Evolutionary conservation across 2,329 filamentous ascomycete species (phyloP).

Genomic region (Chaetomium sp.): DNA sequence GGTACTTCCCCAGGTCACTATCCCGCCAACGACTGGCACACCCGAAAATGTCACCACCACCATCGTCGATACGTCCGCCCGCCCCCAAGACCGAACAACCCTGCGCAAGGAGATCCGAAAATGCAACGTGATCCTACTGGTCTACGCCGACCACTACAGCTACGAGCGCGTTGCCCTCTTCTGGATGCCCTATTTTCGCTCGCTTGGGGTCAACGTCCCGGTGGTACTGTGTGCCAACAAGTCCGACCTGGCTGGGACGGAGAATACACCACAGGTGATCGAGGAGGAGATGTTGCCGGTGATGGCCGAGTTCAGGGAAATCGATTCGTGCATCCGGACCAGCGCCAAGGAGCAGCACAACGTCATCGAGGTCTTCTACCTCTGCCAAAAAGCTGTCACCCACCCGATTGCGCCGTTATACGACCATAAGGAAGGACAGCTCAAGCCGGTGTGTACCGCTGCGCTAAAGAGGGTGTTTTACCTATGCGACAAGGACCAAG

Average conservation of each 20-base stretch:
- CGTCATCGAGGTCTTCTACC: constrained; percentile 93
- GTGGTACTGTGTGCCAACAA: constrained; percentile 98
- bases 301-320: constrained; percentile 98
- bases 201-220: constrained; percentile 95
- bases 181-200: constrained; percentile 98
- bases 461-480: constrained; percentile 91
- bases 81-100: constrained; percentile 85
- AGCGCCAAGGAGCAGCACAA: constrained; percentile 89
- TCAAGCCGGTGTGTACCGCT: constrained; percentile 84
- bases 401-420: constrained; percentile 95
- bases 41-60: constrained; percentile 96
- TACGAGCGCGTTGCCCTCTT: constrained; percentile 96
- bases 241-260: constrained; percentile 73
- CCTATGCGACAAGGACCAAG: constrained; percentile 91
- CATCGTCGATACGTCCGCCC: constrained; percentile 93
- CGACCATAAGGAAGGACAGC: constrained; percentile 82
- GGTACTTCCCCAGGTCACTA: constrained; percentile 88
- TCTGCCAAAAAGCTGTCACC: constrained; percentile 96
- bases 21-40: constrained; percentile 85
- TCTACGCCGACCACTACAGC: constrained; percentile 98
- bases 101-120: constrained; percentile 93
- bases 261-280: constrained; percentile 73
- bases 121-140: constrained; percentile 91
- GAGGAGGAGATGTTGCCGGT: constrained; percentile 97
- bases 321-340: constrained; percentile 93